phyloP scores from a whole-genome alignment of 2,329 filamentous ascomycete species.

The Esteya vermicola region DNA sequence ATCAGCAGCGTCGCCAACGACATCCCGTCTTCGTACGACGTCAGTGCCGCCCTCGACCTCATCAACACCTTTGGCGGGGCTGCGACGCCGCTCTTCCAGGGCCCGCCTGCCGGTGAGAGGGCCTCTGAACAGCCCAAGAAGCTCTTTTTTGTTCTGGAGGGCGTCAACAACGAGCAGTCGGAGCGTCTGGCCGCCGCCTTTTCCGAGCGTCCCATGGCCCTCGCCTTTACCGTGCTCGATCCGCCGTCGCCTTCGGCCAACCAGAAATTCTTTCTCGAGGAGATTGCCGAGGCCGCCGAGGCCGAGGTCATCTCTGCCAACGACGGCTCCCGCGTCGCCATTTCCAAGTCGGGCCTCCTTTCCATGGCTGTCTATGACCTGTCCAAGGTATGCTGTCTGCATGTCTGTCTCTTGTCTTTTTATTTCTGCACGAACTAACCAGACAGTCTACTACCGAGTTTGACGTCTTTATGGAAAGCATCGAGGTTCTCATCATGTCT shows the following conservation, averaged over 20 bases:
- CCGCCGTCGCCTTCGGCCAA: conserved; percentile 28
- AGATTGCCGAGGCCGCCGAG: conserved; percentile 23
- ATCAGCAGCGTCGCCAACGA: conserved; percentile 33
- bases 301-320: too few species aligned
- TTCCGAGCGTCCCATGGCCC: conserved; percentile 18
- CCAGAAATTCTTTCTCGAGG: conserved; percentile 25
- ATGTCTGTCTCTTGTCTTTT: conserved; percentile 13
- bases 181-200: conserved; percentile 26
- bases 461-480: conserved; percentile 25
- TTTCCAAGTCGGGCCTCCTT: too few species aligned
- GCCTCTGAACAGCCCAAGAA: conserved; percentile 26
- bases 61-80: conserved; percentile 47
- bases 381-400: conserved; percentile 2
- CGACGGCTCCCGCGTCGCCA: too few species aligned
- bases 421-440: too few species aligned
- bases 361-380: background rate
- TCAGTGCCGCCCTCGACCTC: conserved; percentile 36
- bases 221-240: conserved; percentile 34
- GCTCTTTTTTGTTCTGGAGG: conserved; percentile 45
- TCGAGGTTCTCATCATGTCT: conserved; percentile 30
- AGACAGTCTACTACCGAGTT: conserved; percentile 29
- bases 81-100: conserved; percentile 37
- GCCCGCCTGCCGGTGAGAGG: conserved; percentile 18
- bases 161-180: conserved; percentile 32
- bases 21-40: conserved; percentile 25